These are phyloP conservation scores for Colletotrichum paranaense DNA, from an alignment of 2,329 filamentous ascomycete species.

Conservation along the genomic window DNA sequence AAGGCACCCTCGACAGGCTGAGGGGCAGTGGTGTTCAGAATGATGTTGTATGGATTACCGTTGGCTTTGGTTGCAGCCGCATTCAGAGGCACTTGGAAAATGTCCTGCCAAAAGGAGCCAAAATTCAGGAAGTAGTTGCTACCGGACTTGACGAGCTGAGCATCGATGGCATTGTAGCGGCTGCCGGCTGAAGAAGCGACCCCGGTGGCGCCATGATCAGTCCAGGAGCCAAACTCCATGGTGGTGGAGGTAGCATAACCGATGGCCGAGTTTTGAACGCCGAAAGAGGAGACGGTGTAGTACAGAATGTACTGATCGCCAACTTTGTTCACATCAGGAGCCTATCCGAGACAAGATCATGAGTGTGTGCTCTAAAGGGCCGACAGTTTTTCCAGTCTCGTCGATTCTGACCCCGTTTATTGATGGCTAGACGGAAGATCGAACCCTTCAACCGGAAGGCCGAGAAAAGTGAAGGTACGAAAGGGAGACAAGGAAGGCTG, in stretches of 20 bases:
- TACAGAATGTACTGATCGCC: constrained; percentile 73
- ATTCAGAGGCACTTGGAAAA: constrained; percentile 68
- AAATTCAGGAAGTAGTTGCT: constrained; percentile 65
- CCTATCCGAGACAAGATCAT: constrained; percentile 50
- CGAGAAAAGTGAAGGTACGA: background rate
- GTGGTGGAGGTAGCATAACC: constrained; percentile 61
- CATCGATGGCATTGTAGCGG: constrained; percentile 71
- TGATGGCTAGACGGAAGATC: too few species aligned
- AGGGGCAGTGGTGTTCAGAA: constrained; percentile 61
- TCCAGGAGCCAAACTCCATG: constrained; percentile 67
- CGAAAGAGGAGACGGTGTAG: constrained; percentile 73
- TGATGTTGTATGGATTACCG: constrained; percentile 55
- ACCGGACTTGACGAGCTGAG: constrained; percentile 58
- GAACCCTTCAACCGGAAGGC: too few species aligned
- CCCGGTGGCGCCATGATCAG: constrained; percentile 66
- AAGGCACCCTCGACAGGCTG: constrained; percentile 68
- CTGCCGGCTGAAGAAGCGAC: constrained; percentile 55
- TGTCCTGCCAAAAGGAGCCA: constrained; percentile 75
- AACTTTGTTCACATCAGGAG: constrained; percentile 71
- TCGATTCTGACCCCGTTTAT: background rate
- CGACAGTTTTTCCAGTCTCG: background rate
- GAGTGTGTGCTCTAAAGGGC: background rate
- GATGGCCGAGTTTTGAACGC: constrained; percentile 70
- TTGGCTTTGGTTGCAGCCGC: constrained; percentile 44
- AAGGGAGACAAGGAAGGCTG: too few species aligned